Percentiles rank a stretch among this genome's conserved stretches.
Evolutionary conservation across 768 basidiomycete species (phyloP).

Genomic region (Boletus vinaceobasis): DNA sequence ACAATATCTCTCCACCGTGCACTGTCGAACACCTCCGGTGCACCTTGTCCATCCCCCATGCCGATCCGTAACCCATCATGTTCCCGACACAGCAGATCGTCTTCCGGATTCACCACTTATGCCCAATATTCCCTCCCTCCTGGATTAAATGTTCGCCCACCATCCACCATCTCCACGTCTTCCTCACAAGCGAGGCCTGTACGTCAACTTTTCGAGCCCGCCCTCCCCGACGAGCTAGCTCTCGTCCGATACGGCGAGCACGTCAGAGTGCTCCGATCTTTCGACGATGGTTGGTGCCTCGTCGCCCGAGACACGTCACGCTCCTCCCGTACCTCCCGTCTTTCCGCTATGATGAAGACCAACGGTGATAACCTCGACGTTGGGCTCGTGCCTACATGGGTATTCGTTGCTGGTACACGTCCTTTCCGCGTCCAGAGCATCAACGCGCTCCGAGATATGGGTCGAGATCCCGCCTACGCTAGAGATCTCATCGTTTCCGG

Average conservation of each 20-base stretch:
- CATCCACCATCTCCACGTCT: conserved; percentile 18
- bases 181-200: conserved; percentile 48
- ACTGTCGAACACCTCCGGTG: conserved; percentile 3
- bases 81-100: conserved; percentile 32
- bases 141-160: conserved; percentile 5
- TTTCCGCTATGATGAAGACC: conserved; percentile 10
- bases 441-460: conserved; percentile 44
- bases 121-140: conserved; percentile 28
- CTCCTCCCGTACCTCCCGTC: conserved; percentile 40
- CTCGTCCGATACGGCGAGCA: conserved; percentile 50
- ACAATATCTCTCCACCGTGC: conserved; percentile 30
- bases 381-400: conserved; percentile 75
- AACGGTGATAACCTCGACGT: conserved; percentile 36
- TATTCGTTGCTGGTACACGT: conserved; percentile 61
- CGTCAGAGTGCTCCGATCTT: conserved; percentile 59
- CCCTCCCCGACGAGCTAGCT: conserved; percentile 72
- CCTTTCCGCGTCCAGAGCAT: conserved; percentile 58
- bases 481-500: conserved; percentile 60
- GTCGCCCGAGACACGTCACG: conserved; percentile 52
- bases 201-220: conserved; percentile 61
- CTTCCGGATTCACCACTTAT: conserved; percentile 36
- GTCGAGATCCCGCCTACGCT: conserved; percentile 29
- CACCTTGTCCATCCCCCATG: conserved; percentile 12
- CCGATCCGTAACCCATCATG: conserved; percentile 15
- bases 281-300: conserved; percentile 80